Base-by-base conservation (phyloP, 306 rosid genomes). In the Citrullus colocynthis region DNA sequence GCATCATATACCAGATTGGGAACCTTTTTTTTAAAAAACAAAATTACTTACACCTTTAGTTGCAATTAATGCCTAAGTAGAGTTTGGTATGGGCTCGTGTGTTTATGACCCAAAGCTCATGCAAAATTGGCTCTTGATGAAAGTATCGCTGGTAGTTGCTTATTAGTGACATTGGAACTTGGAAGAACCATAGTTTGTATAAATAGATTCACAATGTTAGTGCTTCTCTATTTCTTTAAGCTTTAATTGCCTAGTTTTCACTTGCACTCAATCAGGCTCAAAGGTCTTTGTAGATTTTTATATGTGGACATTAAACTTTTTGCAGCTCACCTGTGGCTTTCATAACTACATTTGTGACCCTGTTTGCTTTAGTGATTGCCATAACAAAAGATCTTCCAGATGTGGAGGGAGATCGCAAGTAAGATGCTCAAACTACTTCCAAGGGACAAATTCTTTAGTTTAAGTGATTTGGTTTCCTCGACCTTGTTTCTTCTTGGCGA, bases 341-440 rank as follows among this genome's bases (percentile, higher is more conserved):
- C 82, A 91, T 94, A 82, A 94, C 98, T 48, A 80, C 90, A 36
- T 94, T 94, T 73, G 98, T 94, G n/a, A 91, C 97, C 61, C 82
- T 94, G 77, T 94, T 94, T 44, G 97, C 98, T 32, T 85, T 94
- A 89, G 97, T 91, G 78, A 94, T 91, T 84, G 98, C 98, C 77
- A 91, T 94, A 77, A 94, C 98, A 57, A 94, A 94, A 87, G 98
- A 94, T 89, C 97, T 94, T 88, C 94, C 98, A 7, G 98, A 94
- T 73, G 97, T 94, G 76, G 98, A 92, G 83, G 98, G 97, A 7
- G 97, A 94, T 85, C 97, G 95, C 78, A 94, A 92, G 96, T 94
- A 88, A 83, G 90, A 77, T 82, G 75, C 80, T 30, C 57, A 24
- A 59, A 44, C 74, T 67, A 71, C 24, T 78, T 84, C 74, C 79